These are phyloP conservation scores for Pulicaria dysenterica DNA, from an alignment of 129 eudicot genomes.

Conservation along the genomic window DNA sequence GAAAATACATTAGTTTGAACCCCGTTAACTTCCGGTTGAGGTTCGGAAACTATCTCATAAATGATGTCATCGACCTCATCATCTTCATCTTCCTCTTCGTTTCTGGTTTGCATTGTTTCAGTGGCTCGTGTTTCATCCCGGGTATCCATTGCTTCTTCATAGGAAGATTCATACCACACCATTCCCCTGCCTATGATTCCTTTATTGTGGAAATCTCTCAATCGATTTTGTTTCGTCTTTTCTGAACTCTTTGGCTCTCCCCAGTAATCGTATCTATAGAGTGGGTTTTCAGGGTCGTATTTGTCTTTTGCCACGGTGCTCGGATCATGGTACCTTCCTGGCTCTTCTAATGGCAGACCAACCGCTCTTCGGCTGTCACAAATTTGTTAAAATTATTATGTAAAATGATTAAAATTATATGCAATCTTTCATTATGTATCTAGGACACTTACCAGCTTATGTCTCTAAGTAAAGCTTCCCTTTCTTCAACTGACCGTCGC, in stretches of 20 bases:
- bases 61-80: constrained; percentile 39
- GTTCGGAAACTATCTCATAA: constrained; percentile 37
- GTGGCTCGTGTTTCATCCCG: constrained; percentile 51
- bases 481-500: constrained; percentile 94
- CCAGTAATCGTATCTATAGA: constrained; percentile 93
- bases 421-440: background rate
- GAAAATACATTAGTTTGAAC: constrained; percentile 43
- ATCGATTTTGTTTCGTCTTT: constrained; percentile 70
- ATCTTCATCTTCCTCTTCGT: constrained; percentile 45
- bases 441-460: constrained; percentile 70
- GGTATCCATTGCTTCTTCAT: constrained; percentile 73
- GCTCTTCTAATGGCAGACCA: constrained; percentile 89
- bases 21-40: constrained; percentile 44
- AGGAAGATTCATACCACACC: constrained; percentile 80
- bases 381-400: background rate
- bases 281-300: constrained; percentile 75
- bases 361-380: constrained; percentile 78
- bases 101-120: constrained; percentile 33
- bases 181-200: constrained; percentile 78
- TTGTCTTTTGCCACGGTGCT: constrained; percentile 61
- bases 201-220: constrained; percentile 84
- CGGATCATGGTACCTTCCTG: constrained; percentile 79
- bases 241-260: constrained; percentile 97
- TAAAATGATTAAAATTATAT: background rate
- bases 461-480: constrained; percentile 91